Evolutionary conservation across 371 early-diverging fungal species (phyloP).

Genomic region (Mortierella polycephala): DNA sequence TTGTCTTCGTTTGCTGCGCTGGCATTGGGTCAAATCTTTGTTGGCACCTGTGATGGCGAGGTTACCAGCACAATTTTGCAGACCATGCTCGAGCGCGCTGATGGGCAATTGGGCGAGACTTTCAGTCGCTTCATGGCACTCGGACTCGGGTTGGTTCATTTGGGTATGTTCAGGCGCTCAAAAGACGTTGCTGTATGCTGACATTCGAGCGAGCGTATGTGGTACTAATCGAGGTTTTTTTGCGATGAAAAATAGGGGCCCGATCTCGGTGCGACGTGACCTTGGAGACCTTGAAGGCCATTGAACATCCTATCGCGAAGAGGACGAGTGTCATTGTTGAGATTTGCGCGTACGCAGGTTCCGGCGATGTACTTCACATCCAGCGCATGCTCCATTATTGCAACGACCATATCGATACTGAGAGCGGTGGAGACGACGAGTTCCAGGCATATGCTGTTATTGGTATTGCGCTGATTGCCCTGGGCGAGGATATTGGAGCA

Average conservation of each 20-base stretch:
- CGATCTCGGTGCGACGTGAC: constrained; percentile 93
- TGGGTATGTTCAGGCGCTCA: constrained; percentile 57
- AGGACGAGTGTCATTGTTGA: constrained; percentile 90
- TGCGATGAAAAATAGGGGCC: constrained; percentile 64
- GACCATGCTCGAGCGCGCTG: constrained; percentile 95
- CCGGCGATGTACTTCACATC: constrained; percentile 96
- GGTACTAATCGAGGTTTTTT: not conserved
- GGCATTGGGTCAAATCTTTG: constrained; percentile 91
- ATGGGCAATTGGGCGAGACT: constrained; percentile 81
- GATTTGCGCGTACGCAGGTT: constrained; percentile 91
- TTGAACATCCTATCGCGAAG: constrained; percentile 92
- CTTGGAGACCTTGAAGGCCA: constrained; percentile 93
- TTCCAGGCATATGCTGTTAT: constrained; percentile 96
- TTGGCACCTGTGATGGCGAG: constrained; percentile 93
- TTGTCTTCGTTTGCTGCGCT: constrained; percentile 90
- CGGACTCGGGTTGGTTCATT: constrained; percentile 89
- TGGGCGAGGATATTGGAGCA: constrained; percentile 96
- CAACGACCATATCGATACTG: constrained; percentile 92
- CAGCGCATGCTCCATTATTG: constrained; percentile 96
- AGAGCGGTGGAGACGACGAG: constrained; percentile 84
- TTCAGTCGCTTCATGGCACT: constrained; percentile 92
- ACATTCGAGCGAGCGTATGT: not conserved
- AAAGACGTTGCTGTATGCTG: not conserved
- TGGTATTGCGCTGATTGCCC: constrained; percentile 94
- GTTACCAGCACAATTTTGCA: constrained; percentile 92